Base-by-base conservation (phyloP, 2,329 filamentous ascomycete genomes). In the Calcarisporium arbuscula region DNA sequence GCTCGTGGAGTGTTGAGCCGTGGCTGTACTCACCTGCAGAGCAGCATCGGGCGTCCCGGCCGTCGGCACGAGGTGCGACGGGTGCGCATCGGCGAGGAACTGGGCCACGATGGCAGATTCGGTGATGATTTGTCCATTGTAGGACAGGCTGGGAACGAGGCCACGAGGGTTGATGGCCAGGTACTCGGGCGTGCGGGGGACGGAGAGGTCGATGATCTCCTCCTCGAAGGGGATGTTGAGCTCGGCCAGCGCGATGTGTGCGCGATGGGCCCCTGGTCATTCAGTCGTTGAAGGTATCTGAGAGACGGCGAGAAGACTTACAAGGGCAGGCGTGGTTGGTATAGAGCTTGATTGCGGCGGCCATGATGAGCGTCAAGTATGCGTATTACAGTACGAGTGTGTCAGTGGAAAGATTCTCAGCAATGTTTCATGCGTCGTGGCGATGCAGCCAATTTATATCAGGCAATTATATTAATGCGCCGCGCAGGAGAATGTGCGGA, bases 81-180 rank as follows among this genome's bases (percentile, higher is more conserved):
- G 82, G 53, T 82, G 76, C 0, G 72, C 64, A 51, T 92, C 85
- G 28, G 72, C 78, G 4, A 79, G 57, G 61, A 86, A 90, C 45
- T 82, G 75, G 2, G 78, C 59, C n/a, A 90, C 77, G 42, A 90
- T 74, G 43, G 65, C 77, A 3, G 82, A 86, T 56, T 92, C 85
- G 34, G 74, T 77, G 50, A 92, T 67, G 53, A 85, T 80, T 42
- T 82, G 69, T 41, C 67, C 70, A 42, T 77, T 69, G 64, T 82
- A 82, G 17, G 73, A 70, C 36, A 92, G 61, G 0, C 77, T 64
- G 1, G 86, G 85, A 5, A 92, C 84, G 4, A 88, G 74, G 11
- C 86, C 86, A 37, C 84, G 77, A 45, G 85, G 84, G 63, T 90
- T 89, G 53, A 92, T 63, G 33, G 80, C 66, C 8, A 92, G 72